A percentile compares a stretch with the other conserved stretches of the same genome.
Conservation (phyloP, 2,329 filamentous ascomycete species). For the Fusarium secorum region DNA sequence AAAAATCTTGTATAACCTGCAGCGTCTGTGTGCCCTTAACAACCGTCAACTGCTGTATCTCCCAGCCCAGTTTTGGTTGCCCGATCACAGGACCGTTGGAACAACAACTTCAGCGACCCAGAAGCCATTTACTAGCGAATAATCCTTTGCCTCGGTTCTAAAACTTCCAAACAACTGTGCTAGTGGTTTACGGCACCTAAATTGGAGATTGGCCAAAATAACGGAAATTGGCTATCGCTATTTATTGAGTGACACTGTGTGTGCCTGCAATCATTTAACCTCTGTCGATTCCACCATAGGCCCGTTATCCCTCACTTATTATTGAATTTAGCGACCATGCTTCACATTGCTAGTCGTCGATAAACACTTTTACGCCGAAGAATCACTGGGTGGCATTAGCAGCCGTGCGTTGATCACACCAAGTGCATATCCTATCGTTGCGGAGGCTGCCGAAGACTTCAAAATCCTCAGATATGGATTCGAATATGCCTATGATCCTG, state of each 20-base stretch:
- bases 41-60: slow-evolving; percentile 24
- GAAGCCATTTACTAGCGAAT: not conserved
- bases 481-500: slow-evolving; percentile 55
- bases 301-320: not conserved
- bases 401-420: slow-evolving; percentile 1
- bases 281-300: not conserved
- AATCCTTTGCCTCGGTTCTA: not conserved
- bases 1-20: slow-evolving; percentile 17
- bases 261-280: slow-evolving; percentile 6
- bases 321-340: slow-evolving; percentile 34
- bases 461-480: slow-evolving; percentile 43
- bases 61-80: slow-evolving; percentile 13
- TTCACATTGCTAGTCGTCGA: slow-evolving; percentile 21
- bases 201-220: slow-evolving; percentile 1
- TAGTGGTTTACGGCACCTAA: not conserved
- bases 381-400: slow-evolving; percentile 15
- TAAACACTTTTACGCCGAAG: slow-evolving; percentile 26
- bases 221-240: not conserved
- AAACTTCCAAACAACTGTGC: not conserved
- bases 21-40: slow-evolving; percentile 7
- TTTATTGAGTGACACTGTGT: slow-evolving; percentile 8
- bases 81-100: not conserved
- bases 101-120: slow-evolving; percentile 1
- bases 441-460: slow-evolving; percentile 7
- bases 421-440: not conserved